Evolutionary conservation across 106 monocot genomes (phyloP).

Genomic region (Allium sativum): DNA sequence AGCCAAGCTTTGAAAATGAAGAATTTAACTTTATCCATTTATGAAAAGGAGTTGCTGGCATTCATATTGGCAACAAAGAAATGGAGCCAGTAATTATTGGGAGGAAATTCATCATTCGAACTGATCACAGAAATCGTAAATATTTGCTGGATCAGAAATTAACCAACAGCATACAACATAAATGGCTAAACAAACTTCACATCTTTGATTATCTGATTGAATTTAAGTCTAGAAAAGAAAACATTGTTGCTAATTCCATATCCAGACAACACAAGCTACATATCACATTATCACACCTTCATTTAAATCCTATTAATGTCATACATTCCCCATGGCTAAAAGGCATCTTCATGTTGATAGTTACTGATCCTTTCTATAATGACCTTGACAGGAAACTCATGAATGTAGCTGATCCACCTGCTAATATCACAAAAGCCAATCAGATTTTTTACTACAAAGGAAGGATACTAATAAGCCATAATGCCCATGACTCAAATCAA

Average conservation of each 20-base stretch:
- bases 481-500: not conserved
- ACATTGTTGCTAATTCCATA: not conserved
- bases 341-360: too few relatives aligned
- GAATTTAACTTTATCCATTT: not conserved
- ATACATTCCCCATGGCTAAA: not conserved
- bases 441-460: not conserved
- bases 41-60: not conserved
- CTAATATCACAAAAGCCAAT: not conserved
- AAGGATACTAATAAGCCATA: not conserved
- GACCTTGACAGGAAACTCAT: too few relatives aligned
- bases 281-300: not conserved
- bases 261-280: not conserved
- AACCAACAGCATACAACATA: too few relatives aligned
- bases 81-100: not conserved
- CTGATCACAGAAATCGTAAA: constrained; percentile 3
- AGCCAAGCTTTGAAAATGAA: not conserved
- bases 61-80: not conserved
- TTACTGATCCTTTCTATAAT: not conserved
- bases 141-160: constrained; percentile 9
- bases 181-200: too few relatives aligned
- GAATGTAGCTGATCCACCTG: not conserved
- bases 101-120: not conserved
- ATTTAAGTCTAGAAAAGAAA: not conserved
- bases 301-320: too few relatives aligned
- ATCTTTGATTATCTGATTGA: not conserved